Conservation (phyloP, 2,329 filamentous ascomycete species). For the Ophiocordyceps camponoti-saundersi region DNA sequence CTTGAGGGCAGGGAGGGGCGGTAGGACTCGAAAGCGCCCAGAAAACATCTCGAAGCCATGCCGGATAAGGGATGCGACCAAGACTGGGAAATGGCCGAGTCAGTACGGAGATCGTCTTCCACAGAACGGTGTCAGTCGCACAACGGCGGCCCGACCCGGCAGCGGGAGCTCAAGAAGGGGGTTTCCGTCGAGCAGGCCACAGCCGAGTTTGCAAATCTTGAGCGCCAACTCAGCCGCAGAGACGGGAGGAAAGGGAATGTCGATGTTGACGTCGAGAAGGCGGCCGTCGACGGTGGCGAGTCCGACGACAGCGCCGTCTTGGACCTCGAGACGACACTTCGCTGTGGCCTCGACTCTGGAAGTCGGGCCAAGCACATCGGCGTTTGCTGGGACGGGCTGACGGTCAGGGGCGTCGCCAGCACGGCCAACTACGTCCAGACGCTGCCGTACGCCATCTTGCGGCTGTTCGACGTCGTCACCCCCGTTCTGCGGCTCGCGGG, state of each 20-base stretch:
- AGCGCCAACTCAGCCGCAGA: conserved; percentile 42
- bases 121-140: neutral
- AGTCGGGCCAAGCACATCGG: conserved; percentile 70
- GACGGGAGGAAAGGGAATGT: conserved; percentile 20
- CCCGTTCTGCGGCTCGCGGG: conserved; percentile 49
- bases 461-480: conserved; percentile 59
- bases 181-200: conserved; percentile 51
- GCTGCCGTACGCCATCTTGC: conserved; percentile 60
- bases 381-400: conserved; percentile 62
- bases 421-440: conserved; percentile 56
- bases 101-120: neutral
- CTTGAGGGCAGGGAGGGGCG: too few species aligned
- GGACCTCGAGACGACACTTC: conserved; percentile 58
- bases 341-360: conserved; percentile 59
- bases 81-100: neutral
- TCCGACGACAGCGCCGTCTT: conserved; percentile 37
- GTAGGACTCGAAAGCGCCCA: neutral
- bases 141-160: neutral
- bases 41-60: neutral
- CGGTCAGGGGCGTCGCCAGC: conserved; percentile 60
- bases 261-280: conserved; percentile 41
- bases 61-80: neutral
- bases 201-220: conserved; percentile 53
- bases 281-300: conserved; percentile 15
- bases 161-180: conserved; percentile 13